Base-by-base conservation (phyloP, 352 stramenopile species). In the Globisporangium parvum region DNA sequence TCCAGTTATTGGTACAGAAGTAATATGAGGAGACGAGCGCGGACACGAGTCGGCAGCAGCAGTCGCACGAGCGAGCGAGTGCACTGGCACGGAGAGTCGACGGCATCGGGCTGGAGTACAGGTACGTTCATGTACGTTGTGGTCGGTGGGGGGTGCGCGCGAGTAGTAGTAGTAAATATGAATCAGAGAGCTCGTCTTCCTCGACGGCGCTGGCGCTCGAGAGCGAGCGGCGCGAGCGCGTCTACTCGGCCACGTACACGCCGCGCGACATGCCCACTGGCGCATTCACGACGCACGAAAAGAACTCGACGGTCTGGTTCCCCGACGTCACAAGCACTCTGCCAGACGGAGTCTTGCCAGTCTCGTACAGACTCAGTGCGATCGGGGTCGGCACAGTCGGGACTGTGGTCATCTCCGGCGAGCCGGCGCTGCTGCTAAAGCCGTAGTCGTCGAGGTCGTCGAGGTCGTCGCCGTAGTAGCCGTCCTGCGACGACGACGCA, bases 261-360 rank as follows among this genome's bases (percentile, higher is more conserved):
- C 78, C 85, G 58, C 75, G 71, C 53, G 71, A 71, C 39, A 65
- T 53, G 20, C 50, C 55, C 4, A 82, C 63, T 11, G 83, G 83
- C 33, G 75, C 79, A 45, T 93, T 93, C 15, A 86, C 77, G n/a
- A 73, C 77, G 57, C 77, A 78, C 24, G 79, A 87, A 63, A 91
- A 93, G 60, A 93, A 88, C 70, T 93, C 83, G 63, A 93, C 71
- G 39, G 83, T 91, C 69, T 93, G 83, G 65, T 93, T 89, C 47
- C 80, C 69, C 8, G 75, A 69, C 28, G 83, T 91, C 15, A 91
- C 66, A 56, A 91, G 68, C 35, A 93, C 81, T 66, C 79, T 65
- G 37, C 83, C 83, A 3, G 77, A 88, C 40, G 83, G 83, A 65
- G 76, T 93, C 70, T 90, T 90, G 54, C 77, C 79, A 24, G 67